Base-by-base conservation (phyloP, 2,329 filamentous ascomycete genomes). In the Furcasterigmium furcatum region DNA sequence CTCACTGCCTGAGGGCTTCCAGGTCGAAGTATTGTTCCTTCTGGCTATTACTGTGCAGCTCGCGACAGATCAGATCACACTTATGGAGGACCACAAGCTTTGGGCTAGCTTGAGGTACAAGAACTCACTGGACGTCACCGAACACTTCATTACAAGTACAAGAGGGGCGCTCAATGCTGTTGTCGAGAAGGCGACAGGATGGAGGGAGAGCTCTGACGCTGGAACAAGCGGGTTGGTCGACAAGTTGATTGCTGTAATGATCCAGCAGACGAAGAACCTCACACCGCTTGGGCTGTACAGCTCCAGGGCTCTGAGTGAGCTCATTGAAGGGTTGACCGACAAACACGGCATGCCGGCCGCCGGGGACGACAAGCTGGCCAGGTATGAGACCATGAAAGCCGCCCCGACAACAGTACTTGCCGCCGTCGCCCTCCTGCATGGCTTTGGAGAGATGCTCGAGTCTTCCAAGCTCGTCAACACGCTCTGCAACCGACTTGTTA, bases 401-500 rank as follows among this genome's bases (percentile, higher is more conserved):
- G 65, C 67, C 1, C 64, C 74, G 0, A 54, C 69, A 2, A 77
- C 76, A 1, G 64, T 71, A 1, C 62, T 84, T 1, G 64, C 71
- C 0, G 72, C 74, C 0, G 60, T 72, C 3, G 79, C 77, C 1
- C 60, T 81, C 3, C 55, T 84, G 3, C 56, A 64, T 1, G 80
- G 79, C 0, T 67, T 82, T 22, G 74, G 75, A 3, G 73, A 80
- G 52, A 61, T 67, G 2, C 60, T 79, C 7, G 66, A 68, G 4
- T 59, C 68, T 0, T 80, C 76, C 1, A 77, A 72, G 50, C 48
- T 63, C 1, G 61, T 77, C 19, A 76, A 65, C 45, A 81, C 67
- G 42, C 71, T 85, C 34, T 78, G 74, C 57, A 84, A 84, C 55
- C 72, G 77, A 12, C 67, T 85, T 1, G 67, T 84, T 25, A 84